A percentile compares a stretch with the other conserved stretches of the same genome.
Conservation (phyloP, 2,329 filamentous ascomycete species). For the Calonectria fujianensis region DNA sequence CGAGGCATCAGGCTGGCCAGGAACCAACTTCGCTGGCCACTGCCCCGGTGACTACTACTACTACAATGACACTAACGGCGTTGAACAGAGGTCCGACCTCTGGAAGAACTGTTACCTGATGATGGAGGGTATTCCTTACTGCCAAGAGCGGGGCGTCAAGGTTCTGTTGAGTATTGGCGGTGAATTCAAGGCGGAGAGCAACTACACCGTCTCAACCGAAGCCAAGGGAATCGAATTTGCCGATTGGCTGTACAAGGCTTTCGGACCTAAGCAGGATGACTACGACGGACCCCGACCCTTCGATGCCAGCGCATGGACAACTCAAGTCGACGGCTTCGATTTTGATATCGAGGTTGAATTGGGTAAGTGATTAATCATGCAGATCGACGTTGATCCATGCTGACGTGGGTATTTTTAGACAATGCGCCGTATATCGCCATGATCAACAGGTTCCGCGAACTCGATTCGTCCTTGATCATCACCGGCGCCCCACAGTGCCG, state of each 20-base stretch:
- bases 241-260: conserved; percentile 62
- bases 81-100: conserved; percentile 53
- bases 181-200: conserved; percentile 51
- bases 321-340: conserved; percentile 63
- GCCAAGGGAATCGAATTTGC: conserved; percentile 61
- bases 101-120: conserved; percentile 61
- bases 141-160: conserved; percentile 65
- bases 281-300: conserved; percentile 64
- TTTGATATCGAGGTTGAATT: conserved; percentile 63
- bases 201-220: conserved; percentile 60
- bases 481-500: conserved; percentile 69
- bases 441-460: conserved; percentile 60
- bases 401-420: conserved; percentile 47
- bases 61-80: conserved; percentile 40
- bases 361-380: conserved; percentile 51
- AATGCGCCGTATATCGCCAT: conserved; percentile 62
- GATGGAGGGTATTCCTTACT: conserved; percentile 63
- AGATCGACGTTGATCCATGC: background rate
- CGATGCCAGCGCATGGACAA: conserved; percentile 53
- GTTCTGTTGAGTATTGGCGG: conserved; percentile 66
- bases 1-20: conserved; percentile 59
- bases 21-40: conserved; percentile 64
- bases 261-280: conserved; percentile 59
- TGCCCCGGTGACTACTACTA: conserved; percentile 57
- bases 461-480: conserved; percentile 60